Conservation (phyloP, 2,329 filamentous ascomycete genomes). For the Paraconiothyrium sp. region DNA sequence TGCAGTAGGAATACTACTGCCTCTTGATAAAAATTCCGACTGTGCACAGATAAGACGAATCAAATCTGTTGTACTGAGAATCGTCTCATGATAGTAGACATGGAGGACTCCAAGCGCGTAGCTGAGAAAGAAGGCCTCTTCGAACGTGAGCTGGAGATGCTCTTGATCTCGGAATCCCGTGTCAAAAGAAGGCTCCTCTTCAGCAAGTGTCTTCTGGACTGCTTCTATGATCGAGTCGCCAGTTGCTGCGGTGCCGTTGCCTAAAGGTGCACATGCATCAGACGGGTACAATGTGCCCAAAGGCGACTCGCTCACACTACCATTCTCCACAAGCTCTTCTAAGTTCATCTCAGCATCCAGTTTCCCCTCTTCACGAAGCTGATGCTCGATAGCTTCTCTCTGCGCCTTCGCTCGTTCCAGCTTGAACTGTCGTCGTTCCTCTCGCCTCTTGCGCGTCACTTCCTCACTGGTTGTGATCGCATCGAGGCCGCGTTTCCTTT, state of each 20-base stretch:
- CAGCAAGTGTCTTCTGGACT: constrained; percentile 24
- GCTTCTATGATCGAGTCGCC: constrained; percentile 25
- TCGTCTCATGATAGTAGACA: constrained; percentile 58
- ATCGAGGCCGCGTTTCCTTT: constrained; percentile 72
- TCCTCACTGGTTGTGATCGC: constrained; percentile 81
- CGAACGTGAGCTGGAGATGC: constrained; percentile 88
- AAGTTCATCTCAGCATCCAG: constrained; percentile 35
- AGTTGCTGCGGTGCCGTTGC: constrained; percentile 21
- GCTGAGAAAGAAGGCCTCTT: constrained; percentile 90
- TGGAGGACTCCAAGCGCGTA: constrained; percentile 81
- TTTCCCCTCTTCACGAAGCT: constrained; percentile 65
- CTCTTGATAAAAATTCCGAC: constrained; percentile 67
- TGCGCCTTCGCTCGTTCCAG: constrained; percentile 90
- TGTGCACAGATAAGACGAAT: constrained; percentile 70
- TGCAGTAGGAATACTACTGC: constrained; percentile 10
- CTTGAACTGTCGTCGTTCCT: constrained; percentile 85
- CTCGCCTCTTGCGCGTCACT: constrained; percentile 76
- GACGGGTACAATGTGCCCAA: constrained; percentile 31
- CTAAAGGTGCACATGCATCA: constrained; percentile 17
- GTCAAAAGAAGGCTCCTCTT: constrained; percentile 18
- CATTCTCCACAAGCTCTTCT: constrained; percentile 43
- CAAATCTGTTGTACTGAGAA: constrained; percentile 62
- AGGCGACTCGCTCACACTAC: constrained; percentile 29
- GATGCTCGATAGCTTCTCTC: constrained; percentile 82
- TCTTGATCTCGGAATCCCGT: constrained; percentile 64